phyloP scores from a whole-genome alignment of 2,329 filamentous ascomycete species.

The Pestalotiopsis sp. region DNA sequence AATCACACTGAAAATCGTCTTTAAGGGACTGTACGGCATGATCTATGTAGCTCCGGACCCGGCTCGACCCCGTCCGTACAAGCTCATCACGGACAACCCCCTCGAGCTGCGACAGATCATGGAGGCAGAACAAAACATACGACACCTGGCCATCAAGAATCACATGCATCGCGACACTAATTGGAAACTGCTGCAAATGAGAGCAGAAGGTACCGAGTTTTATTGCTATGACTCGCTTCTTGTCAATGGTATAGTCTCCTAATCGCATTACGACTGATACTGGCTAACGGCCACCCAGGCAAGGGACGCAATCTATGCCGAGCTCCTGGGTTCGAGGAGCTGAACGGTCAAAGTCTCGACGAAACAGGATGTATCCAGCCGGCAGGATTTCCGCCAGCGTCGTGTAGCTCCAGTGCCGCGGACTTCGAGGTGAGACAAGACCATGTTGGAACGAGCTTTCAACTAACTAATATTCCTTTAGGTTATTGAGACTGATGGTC shows the following conservation, averaged over 20 bases:
- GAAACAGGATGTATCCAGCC: constrained; percentile 18
- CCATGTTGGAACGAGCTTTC: not conserved
- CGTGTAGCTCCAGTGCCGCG: constrained; percentile 11
- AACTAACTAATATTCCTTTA: not conserved
- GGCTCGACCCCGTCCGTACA: constrained; percentile 17
- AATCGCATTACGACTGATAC: not conserved
- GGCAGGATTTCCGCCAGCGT: constrained; percentile 4
- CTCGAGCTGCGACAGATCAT: constrained; percentile 16
- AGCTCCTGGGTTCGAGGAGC: constrained; percentile 13
- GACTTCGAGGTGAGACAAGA: constrained; percentile 9
- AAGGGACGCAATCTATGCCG: constrained; percentile 26
- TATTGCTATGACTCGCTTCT: constrained; percentile 26
- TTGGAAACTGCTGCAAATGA: constrained; percentile 20
- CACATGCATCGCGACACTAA: constrained; percentile 20
- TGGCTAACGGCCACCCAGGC: not conserved
- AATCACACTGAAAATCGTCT: not conserved
- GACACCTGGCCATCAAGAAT: constrained; percentile 19
- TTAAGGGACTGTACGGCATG: constrained; percentile 18
- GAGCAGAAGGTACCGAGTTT: constrained; percentile 20
- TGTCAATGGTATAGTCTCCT: constrained; percentile 23
- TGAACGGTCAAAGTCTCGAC: constrained; percentile 17
- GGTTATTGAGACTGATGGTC: constrained; percentile 19
- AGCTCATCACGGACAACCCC: constrained; percentile 14
- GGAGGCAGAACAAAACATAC: constrained; percentile 18
- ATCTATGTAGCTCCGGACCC: constrained; percentile 20